Conservation (phyloP, 108 stramenopile species). For the Epithemia pelagica region DNA sequence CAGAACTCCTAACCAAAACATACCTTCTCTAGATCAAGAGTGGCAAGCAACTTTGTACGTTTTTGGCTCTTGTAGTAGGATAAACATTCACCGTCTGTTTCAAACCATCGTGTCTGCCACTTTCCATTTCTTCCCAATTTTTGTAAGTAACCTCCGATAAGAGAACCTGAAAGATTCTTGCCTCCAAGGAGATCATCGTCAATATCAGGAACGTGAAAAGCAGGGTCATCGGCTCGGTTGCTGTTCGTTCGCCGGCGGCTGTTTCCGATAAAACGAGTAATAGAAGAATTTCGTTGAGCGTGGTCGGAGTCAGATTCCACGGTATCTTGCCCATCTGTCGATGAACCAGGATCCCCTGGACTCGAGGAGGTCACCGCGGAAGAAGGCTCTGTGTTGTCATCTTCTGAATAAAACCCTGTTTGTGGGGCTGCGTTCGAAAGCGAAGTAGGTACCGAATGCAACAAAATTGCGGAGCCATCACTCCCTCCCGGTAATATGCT, state of each 20-base stretch:
- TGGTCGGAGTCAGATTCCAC: background rate
- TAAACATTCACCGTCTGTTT: constrained; percentile 90
- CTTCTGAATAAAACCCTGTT: background rate
- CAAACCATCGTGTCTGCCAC: constrained; percentile 97
- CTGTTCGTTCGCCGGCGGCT: background rate
- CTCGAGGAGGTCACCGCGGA: background rate
- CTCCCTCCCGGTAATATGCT: background rate
- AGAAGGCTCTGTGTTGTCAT: background rate
- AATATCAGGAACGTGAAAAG: background rate
- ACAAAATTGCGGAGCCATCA: background rate
- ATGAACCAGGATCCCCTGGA: background rate
- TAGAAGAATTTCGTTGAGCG: background rate
- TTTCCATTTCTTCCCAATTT: constrained; percentile 93
- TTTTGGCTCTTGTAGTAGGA: constrained; percentile 96
- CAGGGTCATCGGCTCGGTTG: background rate
- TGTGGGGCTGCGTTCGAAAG: background rate
- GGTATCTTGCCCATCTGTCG: background rate
- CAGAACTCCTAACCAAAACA: no score
- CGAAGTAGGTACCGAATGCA: background rate
- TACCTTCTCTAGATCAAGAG: constrained; percentile 76
- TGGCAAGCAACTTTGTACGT: constrained; percentile 81
- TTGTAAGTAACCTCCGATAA: constrained; percentile 88
- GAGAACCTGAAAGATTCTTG: constrained; percentile 13
- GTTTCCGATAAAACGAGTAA: background rate
- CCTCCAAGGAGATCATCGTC: background rate